These are phyloP conservation scores for Zelopaecilomyces penicillatus DNA, from an alignment of 2,329 filamentous ascomycete genomes.

Conservation along the genomic window DNA sequence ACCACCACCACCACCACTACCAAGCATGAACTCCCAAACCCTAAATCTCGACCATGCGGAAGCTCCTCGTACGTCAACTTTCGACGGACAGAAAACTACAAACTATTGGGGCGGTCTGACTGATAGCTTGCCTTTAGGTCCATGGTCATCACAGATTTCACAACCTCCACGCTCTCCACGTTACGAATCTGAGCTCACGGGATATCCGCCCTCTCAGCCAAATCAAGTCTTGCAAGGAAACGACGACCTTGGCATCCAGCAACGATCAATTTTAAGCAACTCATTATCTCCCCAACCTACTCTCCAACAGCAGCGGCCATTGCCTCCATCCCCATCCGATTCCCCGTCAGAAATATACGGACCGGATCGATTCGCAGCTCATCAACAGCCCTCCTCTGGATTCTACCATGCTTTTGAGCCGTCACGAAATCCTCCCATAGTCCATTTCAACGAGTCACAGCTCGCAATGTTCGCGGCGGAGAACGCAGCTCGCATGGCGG, in stretches of 20 bases:
- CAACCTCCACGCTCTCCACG: not conserved
- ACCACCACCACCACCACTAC: too few species aligned
- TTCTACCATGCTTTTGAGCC: slow-evolving; percentile 5
- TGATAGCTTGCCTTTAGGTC: slow-evolving; percentile 9
- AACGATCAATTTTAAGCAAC: not conserved
- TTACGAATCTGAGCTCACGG: not conserved
- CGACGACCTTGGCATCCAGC: too few species aligned
- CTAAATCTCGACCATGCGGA: slow-evolving; percentile 28
- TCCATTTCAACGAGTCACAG: slow-evolving; percentile 32
- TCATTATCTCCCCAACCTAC: slow-evolving; percentile 29
- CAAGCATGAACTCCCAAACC: slow-evolving; percentile 32
- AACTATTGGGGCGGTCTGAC: not conserved
- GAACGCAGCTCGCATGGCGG: slow-evolving; percentile 23
- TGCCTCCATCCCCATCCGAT: slow-evolving; percentile 29
- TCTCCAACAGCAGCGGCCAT: slow-evolving; percentile 13
- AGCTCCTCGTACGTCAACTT: slow-evolving; percentile 26
- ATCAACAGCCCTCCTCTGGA: slow-evolving; percentile 19
- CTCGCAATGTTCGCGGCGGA: slow-evolving; percentile 30
- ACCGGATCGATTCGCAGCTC: slow-evolving; percentile 28
- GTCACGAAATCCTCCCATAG: slow-evolving; percentile 9
- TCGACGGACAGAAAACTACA: not conserved
- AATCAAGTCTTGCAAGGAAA: too few species aligned
- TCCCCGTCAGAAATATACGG: slow-evolving; percentile 36
- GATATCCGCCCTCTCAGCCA: not conserved
- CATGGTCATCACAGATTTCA: slow-evolving; percentile 4